phyloP scores from a whole-genome alignment of 169 alveolate genomes.

The Plasmodium adleri region DNA sequence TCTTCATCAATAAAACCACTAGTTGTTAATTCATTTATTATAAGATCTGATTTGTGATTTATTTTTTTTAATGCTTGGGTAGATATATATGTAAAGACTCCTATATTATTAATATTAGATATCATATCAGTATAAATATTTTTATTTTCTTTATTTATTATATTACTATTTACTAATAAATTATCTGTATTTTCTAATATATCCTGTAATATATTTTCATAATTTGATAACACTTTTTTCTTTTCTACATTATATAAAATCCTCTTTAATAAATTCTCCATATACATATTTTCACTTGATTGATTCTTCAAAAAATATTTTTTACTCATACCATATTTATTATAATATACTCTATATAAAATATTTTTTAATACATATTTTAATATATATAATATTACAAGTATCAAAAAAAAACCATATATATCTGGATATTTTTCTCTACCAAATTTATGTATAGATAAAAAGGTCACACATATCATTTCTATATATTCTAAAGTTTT shows the following conservation, averaged over 20 bases:
- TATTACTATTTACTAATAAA: constrained; percentile 14
- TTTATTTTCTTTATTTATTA: constrained; percentile 53
- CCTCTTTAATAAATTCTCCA: constrained; percentile 42
- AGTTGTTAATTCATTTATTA: constrained; percentile 10
- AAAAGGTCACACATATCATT: neutral
- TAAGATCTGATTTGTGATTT: constrained; percentile 21
- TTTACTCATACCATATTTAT: neutral
- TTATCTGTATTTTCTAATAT: constrained; percentile 36
- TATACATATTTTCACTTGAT: constrained; percentile 15
- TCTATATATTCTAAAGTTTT: constrained; percentile 19
- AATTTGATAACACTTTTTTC: neutral
- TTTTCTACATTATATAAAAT: constrained; percentile 31
- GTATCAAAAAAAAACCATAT: constrained; percentile 24
- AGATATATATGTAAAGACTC: constrained; percentile 51
- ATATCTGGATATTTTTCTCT: constrained; percentile 30
- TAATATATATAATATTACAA: constrained; percentile 1
- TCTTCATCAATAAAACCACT: constrained; percentile 12
- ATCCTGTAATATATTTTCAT: constrained; percentile 19
- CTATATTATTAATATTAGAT: constrained; percentile 49
- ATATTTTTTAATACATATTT: constrained; percentile 2
- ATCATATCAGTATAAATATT: constrained; percentile 47
- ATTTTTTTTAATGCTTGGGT: constrained; percentile 63
- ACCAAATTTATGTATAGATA: constrained; percentile 27
- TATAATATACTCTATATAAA: neutral
- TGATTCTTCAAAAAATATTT: neutral